These are phyloP conservation scores for Conoideocrella luteorostrata DNA, from an alignment of 2,329 filamentous ascomycete species.

Conservation along the genomic window DNA sequence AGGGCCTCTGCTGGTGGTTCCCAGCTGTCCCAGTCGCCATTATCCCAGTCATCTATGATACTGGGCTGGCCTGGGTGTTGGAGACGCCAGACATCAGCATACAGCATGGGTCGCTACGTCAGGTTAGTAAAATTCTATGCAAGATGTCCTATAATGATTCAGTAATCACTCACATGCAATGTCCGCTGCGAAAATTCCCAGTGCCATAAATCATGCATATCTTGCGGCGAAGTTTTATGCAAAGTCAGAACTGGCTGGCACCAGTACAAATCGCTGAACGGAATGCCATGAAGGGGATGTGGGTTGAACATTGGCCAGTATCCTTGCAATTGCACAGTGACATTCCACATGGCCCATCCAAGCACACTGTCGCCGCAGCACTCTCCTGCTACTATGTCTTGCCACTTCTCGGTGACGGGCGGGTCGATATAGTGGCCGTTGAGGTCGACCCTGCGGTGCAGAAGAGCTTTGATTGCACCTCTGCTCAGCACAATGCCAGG, in stretches of 20 bases:
- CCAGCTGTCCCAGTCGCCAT: conserved; percentile 25
- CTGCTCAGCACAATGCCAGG: conserved; percentile 49
- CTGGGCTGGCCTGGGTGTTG: conserved; percentile 23
- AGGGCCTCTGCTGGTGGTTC: conserved; percentile 17
- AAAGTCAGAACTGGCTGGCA: conserved; percentile 51
- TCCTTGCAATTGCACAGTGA: conserved; percentile 34
- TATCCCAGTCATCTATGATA: conserved; percentile 23
- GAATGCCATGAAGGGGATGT: conserved; percentile 46
- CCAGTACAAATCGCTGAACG: conserved; percentile 44
- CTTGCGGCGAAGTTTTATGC: conserved; percentile 48
- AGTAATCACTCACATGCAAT: conserved; percentile 21
- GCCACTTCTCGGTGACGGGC: conserved; percentile 39
- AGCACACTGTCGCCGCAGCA: conserved; percentile 50
- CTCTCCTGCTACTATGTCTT: conserved; percentile 34
- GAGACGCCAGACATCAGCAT: conserved; percentile 31
- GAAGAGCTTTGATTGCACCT: conserved; percentile 41
- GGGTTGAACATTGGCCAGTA: conserved; percentile 50
- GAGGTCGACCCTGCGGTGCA: conserved; percentile 25
- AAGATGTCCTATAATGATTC: no score
- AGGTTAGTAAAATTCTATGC: conserved; percentile 14
- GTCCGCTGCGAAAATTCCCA: conserved; percentile 47
- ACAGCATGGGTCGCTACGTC: conserved; percentile 27
- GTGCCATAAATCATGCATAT: conserved; percentile 45
- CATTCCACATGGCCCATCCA: conserved; percentile 39
- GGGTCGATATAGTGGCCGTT: conserved; percentile 33